These are phyloP conservation scores for Monosporozyma aquatica DNA, from an alignment of 805 yeast species.

Conservation along the genomic window DNA sequence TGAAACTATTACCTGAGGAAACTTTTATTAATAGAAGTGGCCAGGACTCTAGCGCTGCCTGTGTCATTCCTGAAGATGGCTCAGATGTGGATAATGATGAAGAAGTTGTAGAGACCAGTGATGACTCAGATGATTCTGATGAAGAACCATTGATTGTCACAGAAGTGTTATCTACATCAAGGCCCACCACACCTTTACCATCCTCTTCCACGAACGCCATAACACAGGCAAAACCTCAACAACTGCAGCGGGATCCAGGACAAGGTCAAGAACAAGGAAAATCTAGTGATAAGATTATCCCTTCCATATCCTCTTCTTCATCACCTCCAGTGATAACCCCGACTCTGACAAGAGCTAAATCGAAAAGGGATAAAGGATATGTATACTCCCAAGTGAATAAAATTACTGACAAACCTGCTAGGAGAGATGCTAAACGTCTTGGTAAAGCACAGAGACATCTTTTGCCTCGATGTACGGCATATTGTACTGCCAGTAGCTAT, in stretches of 20 bases:
- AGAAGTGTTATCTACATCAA: no score
- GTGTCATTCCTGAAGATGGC: no score
- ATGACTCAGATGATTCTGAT: conserved; percentile 8
- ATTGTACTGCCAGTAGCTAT: conserved; percentile 90
- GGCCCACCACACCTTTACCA: no score
- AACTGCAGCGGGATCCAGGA: no score
- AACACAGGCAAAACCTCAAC: no score
- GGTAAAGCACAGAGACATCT: conserved; percentile 69
- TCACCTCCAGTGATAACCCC: not conserved
- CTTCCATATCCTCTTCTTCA: no score
- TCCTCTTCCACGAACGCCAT: no score
- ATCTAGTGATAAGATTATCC: no score
- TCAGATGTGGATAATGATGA: not conserved
- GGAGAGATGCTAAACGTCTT: conserved; percentile 87
- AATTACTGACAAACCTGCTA: conserved; percentile 79
- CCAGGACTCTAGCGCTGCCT: no score
- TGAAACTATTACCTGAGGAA: conserved; percentile 62
- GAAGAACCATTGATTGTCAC: not conserved
- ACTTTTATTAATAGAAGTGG: conserved; percentile 23
- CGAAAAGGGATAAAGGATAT: conserved; percentile 27
- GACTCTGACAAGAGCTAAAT: not conserved
- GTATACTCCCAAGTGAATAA: conserved; percentile 78
- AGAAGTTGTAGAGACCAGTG: conserved; percentile 9
- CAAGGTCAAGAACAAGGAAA: no score
- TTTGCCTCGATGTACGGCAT: conserved; percentile 90